phyloP scores from a whole-genome alignment of 768 basidiomycete genomes.

The Mycena kentingensis region DNA sequence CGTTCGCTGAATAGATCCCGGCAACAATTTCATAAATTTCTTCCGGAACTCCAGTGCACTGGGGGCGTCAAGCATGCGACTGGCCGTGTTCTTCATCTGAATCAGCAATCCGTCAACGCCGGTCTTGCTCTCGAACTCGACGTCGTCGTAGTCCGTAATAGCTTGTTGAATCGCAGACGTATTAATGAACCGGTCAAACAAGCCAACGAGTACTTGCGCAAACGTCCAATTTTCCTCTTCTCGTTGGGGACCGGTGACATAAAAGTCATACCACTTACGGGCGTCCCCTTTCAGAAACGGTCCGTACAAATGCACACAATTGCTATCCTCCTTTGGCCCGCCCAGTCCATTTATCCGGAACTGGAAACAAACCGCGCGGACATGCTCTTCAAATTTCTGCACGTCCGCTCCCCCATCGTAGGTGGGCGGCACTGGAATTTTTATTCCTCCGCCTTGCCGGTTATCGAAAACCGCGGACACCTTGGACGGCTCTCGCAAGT shows the following conservation, averaged over 20 bases:
- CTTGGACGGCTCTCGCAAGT: neutral
- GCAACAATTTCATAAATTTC: neutral
- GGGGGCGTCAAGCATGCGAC: neutral
- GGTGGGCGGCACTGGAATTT: neutral
- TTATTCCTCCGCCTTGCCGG: neutral
- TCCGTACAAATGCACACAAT: neutral
- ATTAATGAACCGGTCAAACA: slow-evolving; percentile 6
- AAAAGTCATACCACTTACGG: slow-evolving; percentile 1
- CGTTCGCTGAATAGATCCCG: neutral
- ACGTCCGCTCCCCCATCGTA: neutral
- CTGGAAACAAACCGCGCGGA: neutral
- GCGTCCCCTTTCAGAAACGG: slow-evolving; percentile 1
- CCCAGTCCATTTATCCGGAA: neutral
- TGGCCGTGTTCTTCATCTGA: neutral
- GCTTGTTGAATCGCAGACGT: neutral
- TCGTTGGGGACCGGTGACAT: neutral
- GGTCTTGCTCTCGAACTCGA: slow-evolving; percentile 38
- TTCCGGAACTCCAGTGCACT: neutral
- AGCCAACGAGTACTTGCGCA: neutral
- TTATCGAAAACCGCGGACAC: neutral
- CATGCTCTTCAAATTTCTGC: neutral
- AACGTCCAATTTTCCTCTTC: slow-evolving; percentile 3
- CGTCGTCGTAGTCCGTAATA: neutral
- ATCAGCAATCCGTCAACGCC: neutral
- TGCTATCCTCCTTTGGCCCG: neutral